Percentiles rank a stretch among this genome's conserved stretches.
These are phyloP conservation scores for Geotrichum siamense DNA, from an alignment of 1,139 yeast genomes.

Conservation along the genomic window DNA sequence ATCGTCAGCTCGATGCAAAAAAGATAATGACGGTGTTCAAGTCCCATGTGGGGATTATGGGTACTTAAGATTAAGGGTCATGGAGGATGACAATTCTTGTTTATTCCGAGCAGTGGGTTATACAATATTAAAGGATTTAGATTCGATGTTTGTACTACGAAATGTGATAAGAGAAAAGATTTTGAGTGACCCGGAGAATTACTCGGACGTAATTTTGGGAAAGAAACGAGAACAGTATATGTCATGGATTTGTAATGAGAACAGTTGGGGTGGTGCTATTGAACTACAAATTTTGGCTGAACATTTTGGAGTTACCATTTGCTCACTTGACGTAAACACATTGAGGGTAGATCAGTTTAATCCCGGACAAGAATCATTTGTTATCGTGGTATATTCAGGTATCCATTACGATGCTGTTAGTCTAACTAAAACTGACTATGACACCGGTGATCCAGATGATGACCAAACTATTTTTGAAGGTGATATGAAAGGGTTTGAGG, in stretches of 20 bases:
- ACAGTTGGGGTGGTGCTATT: conserved; percentile 84
- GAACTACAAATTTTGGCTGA: conserved; percentile 61
- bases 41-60: conserved; percentile 16
- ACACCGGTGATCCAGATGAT: conserved; percentile 29
- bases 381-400: conserved; percentile 59
- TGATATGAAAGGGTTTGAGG: conserved; percentile 30
- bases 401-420: conserved; percentile 68
- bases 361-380: conserved; percentile 40
- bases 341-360: conserved; percentile 54
- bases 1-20: conserved; percentile 1
- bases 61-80: conserved; percentile 47
- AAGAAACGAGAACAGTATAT: conserved; percentile 46
- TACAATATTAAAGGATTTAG: conserved; percentile 41
- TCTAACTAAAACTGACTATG: conserved; percentile 36
- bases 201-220: conserved; percentile 56
- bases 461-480: conserved; percentile 42
- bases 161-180: conserved; percentile 44
- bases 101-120: conserved; percentile 63
- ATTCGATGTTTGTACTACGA: conserved; percentile 42
- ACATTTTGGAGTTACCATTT: conserved; percentile 47
- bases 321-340: conserved; percentile 63
- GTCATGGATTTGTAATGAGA: conserved; percentile 53
- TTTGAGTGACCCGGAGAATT: conserved; percentile 40
- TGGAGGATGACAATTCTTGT: conserved; percentile 78
- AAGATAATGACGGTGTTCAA: conserved; percentile 1